Percentiles rank a stretch among this genome's conserved stretches.
Conservation (phyloP, 805 yeast genomes). For the Schwanniomyces sp. region DNA sequence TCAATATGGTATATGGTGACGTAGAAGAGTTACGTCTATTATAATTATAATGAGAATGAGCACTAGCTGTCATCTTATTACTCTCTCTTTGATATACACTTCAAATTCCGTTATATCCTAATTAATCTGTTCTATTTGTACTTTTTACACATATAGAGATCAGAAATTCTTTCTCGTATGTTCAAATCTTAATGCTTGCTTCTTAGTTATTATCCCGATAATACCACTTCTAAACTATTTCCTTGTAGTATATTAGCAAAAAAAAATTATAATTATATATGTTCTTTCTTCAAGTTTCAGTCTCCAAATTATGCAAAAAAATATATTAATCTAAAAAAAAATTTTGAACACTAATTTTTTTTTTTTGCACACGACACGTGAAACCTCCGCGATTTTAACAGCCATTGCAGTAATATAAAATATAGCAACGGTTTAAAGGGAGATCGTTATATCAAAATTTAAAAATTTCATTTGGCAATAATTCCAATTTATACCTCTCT, state of each 20-base stretch:
- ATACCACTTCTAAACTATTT: neutral
- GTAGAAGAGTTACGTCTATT: conserved; percentile 28
- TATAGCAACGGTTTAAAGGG: neutral
- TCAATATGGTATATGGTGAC: conserved; percentile 29
- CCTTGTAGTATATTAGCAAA: neutral
- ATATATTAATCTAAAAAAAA: neutral
- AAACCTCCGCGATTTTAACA: neutral
- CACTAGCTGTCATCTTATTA: conserved; percentile 5
- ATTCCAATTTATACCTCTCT: no score
- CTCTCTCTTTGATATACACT: neutral
- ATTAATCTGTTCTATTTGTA: neutral
- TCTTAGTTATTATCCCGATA: neutral
- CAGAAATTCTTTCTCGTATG: neutral
- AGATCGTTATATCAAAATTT: no score
- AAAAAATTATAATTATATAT: neutral
- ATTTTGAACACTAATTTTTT: neutral
- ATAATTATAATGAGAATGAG: conserved; percentile 22
- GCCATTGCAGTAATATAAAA: neutral
- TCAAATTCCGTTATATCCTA: neutral
- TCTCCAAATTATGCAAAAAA: neutral
- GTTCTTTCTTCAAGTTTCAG: neutral
- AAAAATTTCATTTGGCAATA: no score
- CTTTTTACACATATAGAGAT: neutral
- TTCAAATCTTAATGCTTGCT: neutral
- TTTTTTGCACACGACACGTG: neutral